phyloP scores from a whole-genome alignment of 2,329 filamentous ascomycete genomes.

The Pseudogymnoascus sp. region DNA sequence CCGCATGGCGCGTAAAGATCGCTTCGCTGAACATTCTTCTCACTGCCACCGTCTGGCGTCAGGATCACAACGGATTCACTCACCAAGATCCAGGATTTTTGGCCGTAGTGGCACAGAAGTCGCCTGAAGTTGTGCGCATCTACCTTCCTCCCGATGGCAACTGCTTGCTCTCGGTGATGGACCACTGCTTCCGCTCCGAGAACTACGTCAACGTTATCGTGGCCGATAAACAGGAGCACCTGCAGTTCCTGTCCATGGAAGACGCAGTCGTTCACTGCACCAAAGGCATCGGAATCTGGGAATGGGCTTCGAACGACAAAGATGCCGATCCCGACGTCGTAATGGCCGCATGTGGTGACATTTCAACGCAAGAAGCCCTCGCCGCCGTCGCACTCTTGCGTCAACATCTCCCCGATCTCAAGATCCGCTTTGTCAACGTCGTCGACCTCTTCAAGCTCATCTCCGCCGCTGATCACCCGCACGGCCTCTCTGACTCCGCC shows the following conservation, averaged over 20 bases:
- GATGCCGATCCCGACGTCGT: conserved; percentile 63
- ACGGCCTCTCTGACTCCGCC: conserved; percentile 60
- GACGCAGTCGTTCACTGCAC: conserved; percentile 67
- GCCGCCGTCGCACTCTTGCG: conserved; percentile 68
- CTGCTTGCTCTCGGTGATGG: conserved; percentile 65
- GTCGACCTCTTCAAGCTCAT: conserved; percentile 78
- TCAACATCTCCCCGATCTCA: conserved; percentile 62
- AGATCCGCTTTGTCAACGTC: conserved; percentile 72
- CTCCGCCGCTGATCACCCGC: conserved; percentile 60
- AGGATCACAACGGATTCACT: conserved; percentile 79
- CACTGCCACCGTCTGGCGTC: conserved; percentile 71
- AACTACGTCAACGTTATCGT: conserved; percentile 81
- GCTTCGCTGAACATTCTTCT: conserved; percentile 73
- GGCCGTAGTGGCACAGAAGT: conserved; percentile 72
- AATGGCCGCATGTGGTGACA: conserved; percentile 70
- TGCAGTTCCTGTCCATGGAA: conserved; percentile 69
- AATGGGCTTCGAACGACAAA: conserved; percentile 65
- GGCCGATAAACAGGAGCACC: conserved; percentile 70
- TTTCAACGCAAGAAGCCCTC: conserved; percentile 65
- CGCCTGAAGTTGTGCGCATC: conserved; percentile 70
- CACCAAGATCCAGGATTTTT: conserved; percentile 77
- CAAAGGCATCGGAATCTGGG: conserved; percentile 72
- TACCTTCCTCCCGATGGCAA: conserved; percentile 77
- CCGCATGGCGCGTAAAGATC: conserved; percentile 67
- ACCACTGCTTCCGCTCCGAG: conserved; percentile 64